These are phyloP conservation scores for Neurospora crassa DNA, from an alignment of 2,329 filamentous ascomycete species.

Conservation along the genomic window DNA sequence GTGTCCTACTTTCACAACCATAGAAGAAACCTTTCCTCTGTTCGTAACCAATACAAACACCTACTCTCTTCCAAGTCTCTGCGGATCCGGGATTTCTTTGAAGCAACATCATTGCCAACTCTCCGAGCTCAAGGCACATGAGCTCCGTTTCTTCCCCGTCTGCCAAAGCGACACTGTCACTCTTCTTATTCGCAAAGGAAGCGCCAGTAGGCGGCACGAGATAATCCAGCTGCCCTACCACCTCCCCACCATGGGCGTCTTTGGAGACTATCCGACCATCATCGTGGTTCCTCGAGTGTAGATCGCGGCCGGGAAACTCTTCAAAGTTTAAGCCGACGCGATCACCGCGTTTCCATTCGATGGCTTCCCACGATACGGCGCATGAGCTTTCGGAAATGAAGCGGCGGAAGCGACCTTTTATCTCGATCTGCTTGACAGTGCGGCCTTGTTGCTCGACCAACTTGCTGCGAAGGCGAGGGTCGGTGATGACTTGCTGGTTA, in stretches of 20 bases:
- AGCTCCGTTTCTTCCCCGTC: constrained; percentile 15
- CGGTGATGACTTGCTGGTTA: neutral
- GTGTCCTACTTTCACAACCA: constrained; percentile 12
- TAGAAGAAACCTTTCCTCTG: constrained; percentile 19
- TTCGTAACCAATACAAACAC: constrained; percentile 15
- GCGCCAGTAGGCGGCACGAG: neutral
- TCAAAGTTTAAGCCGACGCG: constrained; percentile 12
- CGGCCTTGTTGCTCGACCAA: constrained; percentile 14
- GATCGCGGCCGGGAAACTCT: constrained; percentile 9
- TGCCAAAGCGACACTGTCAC: constrained; percentile 4
- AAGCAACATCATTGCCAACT: constrained; percentile 18
- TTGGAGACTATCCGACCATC: constrained; percentile 16
- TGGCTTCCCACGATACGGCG: constrained; percentile 12
- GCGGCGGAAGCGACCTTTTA: constrained; percentile 15
- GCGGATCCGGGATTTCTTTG: constrained; percentile 3
- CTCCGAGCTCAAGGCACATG: constrained; percentile 18
- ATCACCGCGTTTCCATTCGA: constrained; percentile 10
- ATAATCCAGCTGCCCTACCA: constrained; percentile 19
- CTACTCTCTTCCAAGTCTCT: constrained; percentile 14
- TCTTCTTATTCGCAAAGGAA: neutral
- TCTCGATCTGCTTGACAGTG: constrained; percentile 13
- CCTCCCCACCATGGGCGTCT: constrained; percentile 17
- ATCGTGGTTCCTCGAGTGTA: constrained; percentile 12
- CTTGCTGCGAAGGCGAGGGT: constrained; percentile 4
- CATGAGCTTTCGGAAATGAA: constrained; percentile 11